A percentile compares a stretch with the other conserved stretches of the same genome.
Evolutionary conservation across 441 rosid species (phyloP).

Genomic region (Capsella rubella): DNA sequence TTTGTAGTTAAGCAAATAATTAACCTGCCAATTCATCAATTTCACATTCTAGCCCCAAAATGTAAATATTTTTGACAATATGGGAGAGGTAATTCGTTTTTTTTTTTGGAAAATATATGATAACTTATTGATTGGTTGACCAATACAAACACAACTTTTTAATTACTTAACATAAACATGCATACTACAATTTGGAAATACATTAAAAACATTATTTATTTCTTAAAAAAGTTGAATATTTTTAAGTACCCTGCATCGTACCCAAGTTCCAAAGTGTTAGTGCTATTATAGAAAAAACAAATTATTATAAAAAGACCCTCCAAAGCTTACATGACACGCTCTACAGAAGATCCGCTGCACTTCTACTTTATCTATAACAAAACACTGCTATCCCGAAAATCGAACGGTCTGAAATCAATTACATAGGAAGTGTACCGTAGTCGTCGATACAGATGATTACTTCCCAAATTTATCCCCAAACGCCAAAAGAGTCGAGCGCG

Average conservation of each 20-base stretch:
- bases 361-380: conserved; percentile 6
- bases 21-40: background rate
- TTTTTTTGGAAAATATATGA: background rate
- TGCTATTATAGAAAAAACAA: conserved; percentile 11
- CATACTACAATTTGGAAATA: background rate
- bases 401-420: conserved; percentile 32
- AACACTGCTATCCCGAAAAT: background rate
- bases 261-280: background rate
- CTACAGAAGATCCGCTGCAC: conserved; percentile 27
- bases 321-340: conserved; percentile 48
- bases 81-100: background rate
- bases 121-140: background rate
- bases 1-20: background rate
- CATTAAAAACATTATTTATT: conserved; percentile 16
- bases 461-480: conserved; percentile 21
- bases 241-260: background rate
- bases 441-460: conserved; percentile 15
- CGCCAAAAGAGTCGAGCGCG: conserved; percentile 51
- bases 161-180: background rate
- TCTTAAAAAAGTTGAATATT: conserved; percentile 6
- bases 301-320: conserved; percentile 20
- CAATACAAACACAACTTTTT: background rate
- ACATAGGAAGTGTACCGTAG: background rate
- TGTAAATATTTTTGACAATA: too few species aligned
- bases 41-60: background rate